Evolutionary conservation across 78 protist species (phyloP).

Genomic region (Dictyostelium intermedium): DNA sequence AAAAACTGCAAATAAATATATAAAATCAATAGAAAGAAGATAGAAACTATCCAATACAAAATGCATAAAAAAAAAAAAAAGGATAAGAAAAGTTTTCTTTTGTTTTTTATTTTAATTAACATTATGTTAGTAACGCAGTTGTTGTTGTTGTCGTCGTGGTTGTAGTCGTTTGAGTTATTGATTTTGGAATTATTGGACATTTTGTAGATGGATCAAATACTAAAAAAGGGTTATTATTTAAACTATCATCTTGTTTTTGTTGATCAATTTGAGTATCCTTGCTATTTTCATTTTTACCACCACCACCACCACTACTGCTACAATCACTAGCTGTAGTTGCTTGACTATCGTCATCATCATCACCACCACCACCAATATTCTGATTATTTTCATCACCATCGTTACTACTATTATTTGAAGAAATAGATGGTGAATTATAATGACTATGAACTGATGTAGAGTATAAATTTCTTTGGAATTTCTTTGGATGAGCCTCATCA

Average conservation of each 20-base stretch:
- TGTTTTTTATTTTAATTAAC: no score
- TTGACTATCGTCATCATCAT: not conserved
- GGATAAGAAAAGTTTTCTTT: no score
- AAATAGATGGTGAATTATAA: not conserved
- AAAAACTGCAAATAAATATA: constrained; percentile 65
- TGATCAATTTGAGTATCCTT: not conserved
- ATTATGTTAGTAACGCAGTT: not conserved
- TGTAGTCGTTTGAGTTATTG: not conserved
- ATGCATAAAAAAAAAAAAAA: no score
- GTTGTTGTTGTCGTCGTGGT: not conserved
- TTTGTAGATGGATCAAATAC: not conserved
- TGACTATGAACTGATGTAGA: not conserved
- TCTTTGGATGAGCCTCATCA: not conserved
- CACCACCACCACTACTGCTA: not conserved
- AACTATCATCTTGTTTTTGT: not conserved
- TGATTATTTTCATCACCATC: not conserved
- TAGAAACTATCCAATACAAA: no score
- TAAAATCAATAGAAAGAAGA: constrained; percentile 78
- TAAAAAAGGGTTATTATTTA: not conserved
- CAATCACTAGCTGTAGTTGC: not conserved
- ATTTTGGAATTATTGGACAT: not conserved
- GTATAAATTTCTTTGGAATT: not conserved
- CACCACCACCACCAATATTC: not conserved
- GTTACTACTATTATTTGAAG: not conserved
- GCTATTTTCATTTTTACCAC: not conserved